Base-by-base conservation (phyloP, 345 rosid species). In the Hypericum perforatum region DNA sequence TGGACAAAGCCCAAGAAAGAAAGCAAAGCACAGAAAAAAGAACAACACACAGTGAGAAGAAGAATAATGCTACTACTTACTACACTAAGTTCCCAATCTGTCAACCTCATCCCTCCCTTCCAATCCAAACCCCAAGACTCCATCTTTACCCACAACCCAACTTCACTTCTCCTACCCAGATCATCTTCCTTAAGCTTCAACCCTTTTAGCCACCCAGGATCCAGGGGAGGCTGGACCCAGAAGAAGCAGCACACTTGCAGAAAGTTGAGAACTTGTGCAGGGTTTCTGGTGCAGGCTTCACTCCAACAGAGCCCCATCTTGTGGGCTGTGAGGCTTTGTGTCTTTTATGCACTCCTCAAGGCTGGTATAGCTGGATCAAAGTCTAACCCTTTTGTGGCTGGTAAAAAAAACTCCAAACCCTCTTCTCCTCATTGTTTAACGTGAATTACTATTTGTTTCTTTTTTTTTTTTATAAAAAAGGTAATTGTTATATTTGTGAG, bases 331-430 rank as follows among this genome's bases (percentile, higher is more conserved):
- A 76, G 98, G 71, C 63, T 84, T 45, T 91, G 81, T 59, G 65
- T 82, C 70, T 91, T 73, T 62, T 91, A 91, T 57, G 95, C 85
- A 0, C 89, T 91, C 12, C 62, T 87, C 61, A 86, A 78, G 74
- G 51, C 81, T 65, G 96, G 98, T 22, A 66, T 81, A 39, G 98
- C 89, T 69, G 98, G 96, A 70, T 86, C 96, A 55, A 80, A 73
- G 56, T 56, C 84, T 42, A 87, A 85, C 54, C 95, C 96, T 2
- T 61, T 85, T 53, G 89, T 87, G 58, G 75, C 95, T 57, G 98
- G 98, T 86, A 29, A 29, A 43, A 46, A n/a, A n/a, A n/a, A n/a
- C n/a, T n/a, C n/a, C n/a, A n/a, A n/a, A 46, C 22, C 8, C 50
- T 4, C 7, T 13, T 14, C n/a, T n/a, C n/a, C n/a, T n/a, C n/a